Evolutionary conservation across 176 grass and related monocot species (phyloP), one percentile per base, ranked within the genome.

Genomic region (Triticum urartu): DNA sequence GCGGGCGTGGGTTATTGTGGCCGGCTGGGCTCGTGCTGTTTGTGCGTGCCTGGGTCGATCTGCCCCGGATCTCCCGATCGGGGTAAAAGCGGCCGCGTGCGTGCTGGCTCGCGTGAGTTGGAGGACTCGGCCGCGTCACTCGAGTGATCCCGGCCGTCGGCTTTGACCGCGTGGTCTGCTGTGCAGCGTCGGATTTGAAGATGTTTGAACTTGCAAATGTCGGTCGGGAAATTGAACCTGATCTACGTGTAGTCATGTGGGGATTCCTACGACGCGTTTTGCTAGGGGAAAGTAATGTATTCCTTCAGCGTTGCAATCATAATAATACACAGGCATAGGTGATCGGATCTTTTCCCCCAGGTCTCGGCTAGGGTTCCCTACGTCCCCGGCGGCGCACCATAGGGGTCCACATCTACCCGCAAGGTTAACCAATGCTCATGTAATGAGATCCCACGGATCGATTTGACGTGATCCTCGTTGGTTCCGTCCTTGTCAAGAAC

Each of bases 61-160:
- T 54, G 80, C 15, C 43, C 80, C 66, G 68, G 89, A 87, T 87
- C 80, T 84, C 43, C 43, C 43, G 85, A 68, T 84, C 60, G 67
- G 58, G 82, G 25, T 85, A 33, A 86, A 62, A 9, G 33, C 4
- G 33, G 24, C 28, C 50, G n/a, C 72, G 50, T 7, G 26, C n/a
- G 62, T 18, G 64, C 64, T 42, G 73, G 17, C 34, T 66, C 15
- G 33, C 67, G 77, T 80, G 77, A 74, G 66, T 62, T 77, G 79
- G 58, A 82, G 52, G 75, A 12, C 66, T 78, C 40, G 79, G 72
- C 56, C 74, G 66, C 68, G 89, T 84, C 85, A 84, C 26, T 15
- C 0, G 20, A 60, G 4, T 12, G 42, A 79, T 79, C 84, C 0
- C 1, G 32, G 34, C 34, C 18, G 84, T 79, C 58, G 25, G 28